Percentiles rank a stretch among this genome's conserved stretches.
phyloP scores from a whole-genome alignment of 2,329 filamentous ascomycete genomes.

The Colletotrichum euphorbiae region DNA sequence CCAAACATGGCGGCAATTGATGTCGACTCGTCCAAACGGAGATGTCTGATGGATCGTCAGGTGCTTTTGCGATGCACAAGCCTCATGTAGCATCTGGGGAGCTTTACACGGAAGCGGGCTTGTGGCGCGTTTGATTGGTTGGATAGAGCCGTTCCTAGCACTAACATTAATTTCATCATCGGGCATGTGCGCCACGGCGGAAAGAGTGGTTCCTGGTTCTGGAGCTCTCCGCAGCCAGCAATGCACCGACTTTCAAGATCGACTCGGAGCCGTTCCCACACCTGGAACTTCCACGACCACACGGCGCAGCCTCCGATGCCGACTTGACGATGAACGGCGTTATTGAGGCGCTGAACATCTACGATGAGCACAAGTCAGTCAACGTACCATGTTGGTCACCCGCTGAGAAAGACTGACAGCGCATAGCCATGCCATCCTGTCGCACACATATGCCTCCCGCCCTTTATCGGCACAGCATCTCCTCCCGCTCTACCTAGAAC shows the following conservation, averaged over 20 bases:
- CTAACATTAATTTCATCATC: slow-evolving; percentile 49
- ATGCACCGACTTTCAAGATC: slow-evolving; percentile 23
- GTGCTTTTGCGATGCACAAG: slow-evolving; percentile 11
- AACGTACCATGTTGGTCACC: slow-evolving; percentile 22
- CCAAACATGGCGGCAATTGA: slow-evolving; percentile 49
- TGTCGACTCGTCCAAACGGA: not conserved
- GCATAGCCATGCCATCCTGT: slow-evolving; percentile 82
- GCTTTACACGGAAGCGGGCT: slow-evolving; percentile 19
- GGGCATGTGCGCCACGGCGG: slow-evolving; percentile 29
- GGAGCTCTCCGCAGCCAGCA: slow-evolving; percentile 33
- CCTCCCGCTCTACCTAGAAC: slow-evolving; percentile 87
- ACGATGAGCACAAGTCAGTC: slow-evolving; percentile 90
- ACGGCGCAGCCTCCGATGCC: slow-evolving; percentile 43
- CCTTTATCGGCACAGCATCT: slow-evolving; percentile 82
- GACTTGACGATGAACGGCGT: slow-evolving; percentile 78
- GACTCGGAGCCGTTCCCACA: slow-evolving; percentile 35
- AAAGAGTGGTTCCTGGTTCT: slow-evolving; percentile 24
- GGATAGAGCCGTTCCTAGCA: slow-evolving; percentile 6
- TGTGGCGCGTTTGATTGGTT: slow-evolving; percentile 28
- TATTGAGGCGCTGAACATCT: slow-evolving; percentile 96
- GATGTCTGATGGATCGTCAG: not conserved
- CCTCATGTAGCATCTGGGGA: slow-evolving; percentile 3
- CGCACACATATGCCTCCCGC: slow-evolving; percentile 87
- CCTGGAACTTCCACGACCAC: slow-evolving; percentile 43
- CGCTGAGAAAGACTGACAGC: slow-evolving; percentile 41